Evolutionary conservation across 306 rosid species (phyloP).

Genomic region (Astragalus glycyphyllos): DNA sequence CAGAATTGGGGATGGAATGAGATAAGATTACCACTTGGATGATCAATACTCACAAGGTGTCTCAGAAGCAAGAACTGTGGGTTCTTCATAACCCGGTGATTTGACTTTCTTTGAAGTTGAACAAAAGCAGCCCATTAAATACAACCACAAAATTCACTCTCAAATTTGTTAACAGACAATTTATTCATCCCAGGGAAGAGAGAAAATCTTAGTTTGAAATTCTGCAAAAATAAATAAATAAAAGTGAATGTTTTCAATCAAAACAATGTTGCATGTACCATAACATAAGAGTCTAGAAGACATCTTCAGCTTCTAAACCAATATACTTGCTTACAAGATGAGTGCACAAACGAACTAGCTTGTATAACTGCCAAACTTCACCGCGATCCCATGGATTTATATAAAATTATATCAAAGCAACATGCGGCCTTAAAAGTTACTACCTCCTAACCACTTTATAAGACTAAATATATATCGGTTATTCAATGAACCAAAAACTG

Average conservation of each 20-base stretch:
- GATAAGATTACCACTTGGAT: slow-evolving; percentile 21
- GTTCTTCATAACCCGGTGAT: slow-evolving; percentile 71
- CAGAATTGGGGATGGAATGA: background rate
- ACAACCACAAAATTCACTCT: slow-evolving; percentile 46
- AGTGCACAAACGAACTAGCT: background rate
- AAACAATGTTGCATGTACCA: too few species aligned
- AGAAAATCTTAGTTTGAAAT: slow-evolving; percentile 23
- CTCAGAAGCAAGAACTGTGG: slow-evolving; percentile 78
- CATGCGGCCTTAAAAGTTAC: too few species aligned
- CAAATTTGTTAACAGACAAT: slow-evolving; percentile 28
- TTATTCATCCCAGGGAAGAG: slow-evolving; percentile 33
- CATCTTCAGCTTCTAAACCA: too few species aligned
- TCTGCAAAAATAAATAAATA: slow-evolving; percentile 42
- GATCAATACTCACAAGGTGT: slow-evolving; percentile 84
- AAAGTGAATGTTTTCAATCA: slow-evolving; percentile 17
- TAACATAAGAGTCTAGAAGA: too few species aligned
- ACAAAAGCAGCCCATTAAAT: slow-evolving; percentile 72
- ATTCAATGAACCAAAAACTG: too few species aligned
- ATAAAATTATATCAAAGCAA: background rate
- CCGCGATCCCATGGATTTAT: background rate
- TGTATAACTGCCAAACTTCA: background rate
- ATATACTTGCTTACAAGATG: slow-evolving; percentile 8
- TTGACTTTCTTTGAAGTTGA: slow-evolving; percentile 61
- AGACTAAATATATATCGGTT: too few species aligned
- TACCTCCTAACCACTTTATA: too few species aligned